Evolutionary conservation across 345 rosid species (phyloP), one percentile per base, ranked within the genome.

Genomic region (Corchorus olitorius): DNA sequence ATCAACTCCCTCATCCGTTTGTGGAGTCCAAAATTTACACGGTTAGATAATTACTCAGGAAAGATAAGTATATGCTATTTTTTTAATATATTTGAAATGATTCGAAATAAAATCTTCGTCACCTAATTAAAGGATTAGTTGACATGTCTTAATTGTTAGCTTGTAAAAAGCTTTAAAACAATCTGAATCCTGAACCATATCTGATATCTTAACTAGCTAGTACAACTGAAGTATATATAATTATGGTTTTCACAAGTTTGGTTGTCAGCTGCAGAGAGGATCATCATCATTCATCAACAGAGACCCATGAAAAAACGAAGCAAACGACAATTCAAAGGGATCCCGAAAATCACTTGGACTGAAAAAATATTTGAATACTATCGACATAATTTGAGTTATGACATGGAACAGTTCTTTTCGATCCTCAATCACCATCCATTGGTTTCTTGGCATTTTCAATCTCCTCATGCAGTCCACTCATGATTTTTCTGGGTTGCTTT

Each of bases 381-480:
- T 34, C 27, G 27, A 27, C 1, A 27, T 27, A 27, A 27, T 27
- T 27, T 27, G 27, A 27, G 27, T 27, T 27, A 12, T 48, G 37
- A 69, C 15, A 65, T 52, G 19, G 10, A 35, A 22, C 39, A 34
- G 73, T 70, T 34, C 14, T 22, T 6, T 45, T 34, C 5, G 9
- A 56, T 4, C 62, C 49, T 19, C 62, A 27, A 43, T 62, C 65
- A 8, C 70, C 53, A 20, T 45, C 70, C 70, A 65, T 65, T 34
- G 65, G 61, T 50, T 74, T 50, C 35, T n/a, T 54, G 65, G 63
- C 72, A 43, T 35, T 75, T 52, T 54, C 55, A 22, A 35, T 3
- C n/a, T 39, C 33, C 35, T 68, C 72, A 68, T 27, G 20, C 58
- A 7, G 14, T 68, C 72, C 56, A 68, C 58, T 46, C 71, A 27